phyloP scores from a whole-genome alignment of 768 basidiomycete genomes.

The Russula foetens region DNA sequence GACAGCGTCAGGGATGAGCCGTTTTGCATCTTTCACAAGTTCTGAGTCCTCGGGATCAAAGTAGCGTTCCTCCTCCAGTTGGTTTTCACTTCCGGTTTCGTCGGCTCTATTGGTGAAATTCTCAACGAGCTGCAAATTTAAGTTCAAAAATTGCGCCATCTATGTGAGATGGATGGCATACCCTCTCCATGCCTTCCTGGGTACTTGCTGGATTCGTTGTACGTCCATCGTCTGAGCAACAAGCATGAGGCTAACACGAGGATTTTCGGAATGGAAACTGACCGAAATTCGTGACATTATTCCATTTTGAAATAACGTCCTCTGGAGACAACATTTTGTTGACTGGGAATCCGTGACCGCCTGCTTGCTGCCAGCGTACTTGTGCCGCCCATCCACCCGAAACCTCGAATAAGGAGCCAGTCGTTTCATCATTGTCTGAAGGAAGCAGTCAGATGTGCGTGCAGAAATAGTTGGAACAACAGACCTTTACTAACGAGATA shows the following conservation, averaged over 20 bases:
- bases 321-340: conserved; percentile 72
- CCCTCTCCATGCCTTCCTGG: conserved; percentile 71
- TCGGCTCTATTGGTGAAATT: conserved; percentile 46
- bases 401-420: conserved; percentile 77
- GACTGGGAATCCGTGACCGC: conserved; percentile 82
- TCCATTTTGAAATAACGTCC: conserved; percentile 73
- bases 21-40: conserved; percentile 78
- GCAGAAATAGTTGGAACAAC: neutral
- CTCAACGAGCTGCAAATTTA: conserved; percentile 35
- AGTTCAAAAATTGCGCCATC: neutral
- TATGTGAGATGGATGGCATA: conserved; percentile 24
- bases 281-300: conserved; percentile 79
- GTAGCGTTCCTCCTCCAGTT: conserved; percentile 34
- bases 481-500: conserved; percentile 73
- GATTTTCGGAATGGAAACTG: conserved; percentile 19
- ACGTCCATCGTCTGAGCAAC: conserved; percentile 59
- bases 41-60: conserved; percentile 76
- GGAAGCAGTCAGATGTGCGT: neutral
- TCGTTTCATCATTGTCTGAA: conserved; percentile 59
- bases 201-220: conserved; percentile 73
- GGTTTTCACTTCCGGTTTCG: conserved; percentile 16
- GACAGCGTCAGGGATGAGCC: conserved; percentile 39
- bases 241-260: conserved; percentile 1
- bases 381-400: conserved; percentile 89
- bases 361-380: conserved; percentile 87